A percentile compares a stretch with the other conserved stretches of the same genome.
phyloP scores from a whole-genome alignment of 148 eudicot genomes.

The Vaccinium vitisidaea region DNA sequence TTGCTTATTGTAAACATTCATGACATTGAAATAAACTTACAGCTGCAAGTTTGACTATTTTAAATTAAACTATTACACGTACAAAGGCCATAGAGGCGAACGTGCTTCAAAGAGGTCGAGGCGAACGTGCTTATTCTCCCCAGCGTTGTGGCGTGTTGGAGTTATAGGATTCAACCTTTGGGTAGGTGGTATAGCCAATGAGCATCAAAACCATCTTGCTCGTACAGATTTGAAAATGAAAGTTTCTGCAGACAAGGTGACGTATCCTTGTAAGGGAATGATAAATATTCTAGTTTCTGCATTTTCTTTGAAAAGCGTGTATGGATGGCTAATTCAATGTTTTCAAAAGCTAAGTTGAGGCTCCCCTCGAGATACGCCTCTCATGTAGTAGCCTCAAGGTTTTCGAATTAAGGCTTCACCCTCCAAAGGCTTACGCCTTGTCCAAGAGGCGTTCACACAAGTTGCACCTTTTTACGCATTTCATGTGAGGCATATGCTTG shows the following conservation, averaged over 20 bases:
- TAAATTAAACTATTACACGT: conserved; percentile 5
- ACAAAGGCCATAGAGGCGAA: background rate
- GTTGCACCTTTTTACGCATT: too few species aligned
- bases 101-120: background rate
- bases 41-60: background rate
- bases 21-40: background rate
- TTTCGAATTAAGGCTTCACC: too few species aligned
- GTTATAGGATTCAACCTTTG: background rate
- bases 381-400: too few species aligned
- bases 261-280: background rate
- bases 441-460: too few species aligned
- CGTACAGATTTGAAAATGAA: background rate
- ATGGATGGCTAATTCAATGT: background rate
- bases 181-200: background rate
- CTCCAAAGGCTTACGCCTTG: too few species aligned
- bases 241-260: background rate
- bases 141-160: background rate
- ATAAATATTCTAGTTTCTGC: background rate
- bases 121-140: background rate
- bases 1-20: conserved; percentile 1
- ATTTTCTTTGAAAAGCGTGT: background rate
- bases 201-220: background rate
- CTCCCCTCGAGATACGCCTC: too few species aligned
- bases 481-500: too few species aligned
- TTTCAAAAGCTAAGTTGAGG: too few species aligned